Evolutionary conservation across 495 filamentous ascomycete species (phyloP).

Genomic region (Talaromyces borbonicus): DNA sequence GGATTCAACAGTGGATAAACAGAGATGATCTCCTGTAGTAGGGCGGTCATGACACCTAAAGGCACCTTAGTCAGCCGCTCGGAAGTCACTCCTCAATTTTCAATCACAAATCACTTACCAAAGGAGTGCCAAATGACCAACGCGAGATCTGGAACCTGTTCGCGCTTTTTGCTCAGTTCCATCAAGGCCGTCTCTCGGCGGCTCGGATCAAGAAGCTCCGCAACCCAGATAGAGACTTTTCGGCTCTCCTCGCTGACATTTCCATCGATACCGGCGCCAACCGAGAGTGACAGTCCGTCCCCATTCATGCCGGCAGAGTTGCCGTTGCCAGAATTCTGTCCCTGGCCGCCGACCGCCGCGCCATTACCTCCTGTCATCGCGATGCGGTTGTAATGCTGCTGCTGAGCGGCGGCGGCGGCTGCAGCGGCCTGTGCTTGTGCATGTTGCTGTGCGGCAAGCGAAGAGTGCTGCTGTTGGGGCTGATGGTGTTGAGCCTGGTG

Average conservation of each 20-base stretch:
- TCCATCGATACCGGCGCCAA: constrained; percentile 41
- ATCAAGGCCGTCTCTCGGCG: constrained; percentile 85
- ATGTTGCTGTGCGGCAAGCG: constrained; percentile 43
- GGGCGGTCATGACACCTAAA: constrained; percentile 91
- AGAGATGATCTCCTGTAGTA: constrained; percentile 97
- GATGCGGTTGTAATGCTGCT: constrained; percentile 74
- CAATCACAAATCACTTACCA: constrained; percentile 46
- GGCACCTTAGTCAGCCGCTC: too few species aligned
- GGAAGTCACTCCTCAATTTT: constrained; percentile 4
- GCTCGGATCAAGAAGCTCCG: constrained; percentile 79
- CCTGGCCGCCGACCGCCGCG: constrained; percentile 14
- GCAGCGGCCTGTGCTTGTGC: constrained; percentile 52
- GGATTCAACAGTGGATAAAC: constrained; percentile 96
- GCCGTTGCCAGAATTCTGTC: constrained; percentile 26
- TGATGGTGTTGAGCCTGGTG: constrained; percentile 55
- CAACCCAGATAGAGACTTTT: constrained; percentile 84
- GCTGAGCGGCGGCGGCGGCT: constrained; percentile 56
- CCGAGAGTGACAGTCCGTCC: constrained; percentile 41
- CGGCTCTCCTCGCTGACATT: constrained; percentile 82
- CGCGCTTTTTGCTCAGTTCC: constrained; percentile 96
- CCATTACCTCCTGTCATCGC: constrained; percentile 48
- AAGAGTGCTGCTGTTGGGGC: constrained; percentile 33
- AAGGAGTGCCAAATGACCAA: constrained; percentile 98
- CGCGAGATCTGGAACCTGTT: constrained; percentile 94
- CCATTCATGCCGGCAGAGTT: constrained; percentile 35